Percentiles rank a stretch among this genome's conserved stretches.
Conservation (phyloP, 2,329 filamentous ascomycete genomes). For the Talaromyces piceae region DNA sequence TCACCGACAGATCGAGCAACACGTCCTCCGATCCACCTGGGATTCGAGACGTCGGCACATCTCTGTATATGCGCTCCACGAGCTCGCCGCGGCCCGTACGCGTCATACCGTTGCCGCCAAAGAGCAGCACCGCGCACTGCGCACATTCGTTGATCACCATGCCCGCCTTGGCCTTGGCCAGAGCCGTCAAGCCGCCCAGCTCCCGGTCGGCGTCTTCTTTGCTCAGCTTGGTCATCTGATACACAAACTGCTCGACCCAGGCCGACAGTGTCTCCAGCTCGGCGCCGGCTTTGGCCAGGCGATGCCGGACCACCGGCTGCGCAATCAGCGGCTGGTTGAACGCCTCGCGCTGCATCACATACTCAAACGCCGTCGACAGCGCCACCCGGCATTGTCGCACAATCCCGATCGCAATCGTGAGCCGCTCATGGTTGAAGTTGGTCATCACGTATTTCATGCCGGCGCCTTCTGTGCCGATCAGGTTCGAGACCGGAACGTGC, state of each 20-base stretch:
- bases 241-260: constrained; percentile 65
- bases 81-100: constrained; percentile 63
- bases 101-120: constrained; percentile 68
- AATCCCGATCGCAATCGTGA: constrained; percentile 58
- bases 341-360: constrained; percentile 58
- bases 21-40: constrained; percentile 68
- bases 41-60: constrained; percentile 56
- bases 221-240: constrained; percentile 56
- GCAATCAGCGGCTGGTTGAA: constrained; percentile 64
- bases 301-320: constrained; percentile 65
- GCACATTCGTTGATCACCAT: constrained; percentile 67
- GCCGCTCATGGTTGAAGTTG: constrained; percentile 72
- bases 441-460: constrained; percentile 71
- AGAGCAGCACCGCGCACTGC: constrained; percentile 60
- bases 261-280: constrained; percentile 63
- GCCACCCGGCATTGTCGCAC: constrained; percentile 58
- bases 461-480: constrained; percentile 61
- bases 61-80: constrained; percentile 60
- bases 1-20: constrained; percentile 60
- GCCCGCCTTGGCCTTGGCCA: constrained; percentile 65
- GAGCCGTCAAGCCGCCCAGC: constrained; percentile 63
- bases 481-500: constrained; percentile 60
- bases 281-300: constrained; percentile 63
- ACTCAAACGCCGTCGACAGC: constrained; percentile 53
- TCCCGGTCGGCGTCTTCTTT: constrained; percentile 42